Evolutionary conservation across 2,329 filamentous ascomycete genomes (phyloP), one percentile per base, ranked within the genome.

Genomic region (Pseudogymnoascus sp.): DNA sequence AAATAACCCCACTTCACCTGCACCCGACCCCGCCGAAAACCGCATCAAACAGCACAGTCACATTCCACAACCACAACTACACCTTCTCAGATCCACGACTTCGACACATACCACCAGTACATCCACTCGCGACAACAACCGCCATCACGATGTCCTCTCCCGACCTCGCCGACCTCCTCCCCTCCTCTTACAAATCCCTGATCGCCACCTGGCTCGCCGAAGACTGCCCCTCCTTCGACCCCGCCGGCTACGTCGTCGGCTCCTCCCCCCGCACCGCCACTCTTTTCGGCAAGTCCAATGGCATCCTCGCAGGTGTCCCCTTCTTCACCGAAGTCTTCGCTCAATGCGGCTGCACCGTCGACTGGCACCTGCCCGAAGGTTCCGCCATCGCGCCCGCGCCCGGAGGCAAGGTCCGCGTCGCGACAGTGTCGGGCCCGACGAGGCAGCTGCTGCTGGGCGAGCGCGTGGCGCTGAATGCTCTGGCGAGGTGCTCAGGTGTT

Each of bases 161-260:
- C 65, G 79, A 81, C 62, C 78, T 85, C 35, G 79, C 83, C 15
- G 85, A 96, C 73, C 84, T 97, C 66, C 85, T 97, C 44, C 92
- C 93, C 0, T 83, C 86, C 21, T 89, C 86, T 65, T 97, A 91
- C 85, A 96, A 93, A 74, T 82, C 86, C 58, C 83, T 87, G 66
- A 84, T 97, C 65, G 83, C 87, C 24, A 77, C 83, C 70, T 99
- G 94, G 94, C 87, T 97, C 11, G 89, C 92, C 70, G 94, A 99
- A 77, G 94, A 99, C 77, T 95, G 92, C 2, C 94, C 94, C 4
- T 94, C 90, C 60, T 93, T 96, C 76, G 94, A 99, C 80, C 97
- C 96, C 74, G 94, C 90, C 70, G 94, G 94, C 64, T 99, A 96
- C 74, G 94, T 99, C 5, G 94, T 99, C 24, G 94, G 94, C 65